Base-by-base conservation (phyloP, 1,139 yeast genomes). In the Debaryomyces subglobosus region DNA sequence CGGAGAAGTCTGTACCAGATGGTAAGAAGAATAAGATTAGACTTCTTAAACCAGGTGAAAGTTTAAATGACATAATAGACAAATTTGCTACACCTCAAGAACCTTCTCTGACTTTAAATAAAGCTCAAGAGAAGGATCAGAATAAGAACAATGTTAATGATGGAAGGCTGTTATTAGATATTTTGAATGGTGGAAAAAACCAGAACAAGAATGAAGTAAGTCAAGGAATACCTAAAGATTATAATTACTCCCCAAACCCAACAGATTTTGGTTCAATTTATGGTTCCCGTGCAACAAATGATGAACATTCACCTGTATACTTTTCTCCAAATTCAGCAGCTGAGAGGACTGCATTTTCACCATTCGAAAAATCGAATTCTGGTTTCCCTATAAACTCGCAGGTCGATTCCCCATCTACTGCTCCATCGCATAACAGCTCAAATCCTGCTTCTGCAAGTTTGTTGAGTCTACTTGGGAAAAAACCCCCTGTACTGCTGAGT, bases 41-140 rank as follows among this genome's bases (percentile, higher is more conserved):
- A 47, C 55, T 69, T 24, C 59, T 68, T 36, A 68, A 64, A 44
- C 70, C 70, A 8, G 73, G 73, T 3, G 68, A 70, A 50, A 50
- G 62, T 9, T 57, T 68, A 36, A 49, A 51, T 15, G 60, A 53
- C 18, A 37, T 59, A 24, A 40, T 50, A 20, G 37, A 27, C 20
- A 16, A 34, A 5, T 3, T 21, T n/a, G n/a, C 18, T 15, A 2
- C 24, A 20, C 13, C 7, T 2, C 15, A 12, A 10, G 6, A 18
- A 18, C 9, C 12, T 30, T 5, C 10, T 9, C 10, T 3, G 7
- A 13, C 12, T 35, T 1, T 20, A 20, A 35, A 10, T 12, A 16
- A 20, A 20, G 2, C 13, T 10, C 42, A 44, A 36, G 30, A 32
- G 10, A 6, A n/a, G 10, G 34, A 18, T 4, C 12, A 13, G 13